Conservation (phyloP, 371 early-diverging fungal species). For the Mucor saturninus region DNA sequence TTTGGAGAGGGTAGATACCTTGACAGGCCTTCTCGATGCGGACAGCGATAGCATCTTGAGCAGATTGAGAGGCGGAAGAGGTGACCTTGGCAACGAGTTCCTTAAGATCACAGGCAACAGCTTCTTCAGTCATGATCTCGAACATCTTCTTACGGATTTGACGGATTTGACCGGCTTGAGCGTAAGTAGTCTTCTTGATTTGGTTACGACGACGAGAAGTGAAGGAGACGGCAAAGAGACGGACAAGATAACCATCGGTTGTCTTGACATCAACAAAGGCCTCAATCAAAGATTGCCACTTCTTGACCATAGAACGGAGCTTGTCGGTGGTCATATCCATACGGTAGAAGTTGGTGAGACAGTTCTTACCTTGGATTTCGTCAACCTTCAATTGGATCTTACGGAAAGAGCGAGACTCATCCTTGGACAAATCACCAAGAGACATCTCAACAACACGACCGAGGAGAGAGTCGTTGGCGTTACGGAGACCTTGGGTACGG, state of each 20-base stretch:
- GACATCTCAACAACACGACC: slow-evolving; percentile 98
- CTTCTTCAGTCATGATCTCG: slow-evolving; percentile 96
- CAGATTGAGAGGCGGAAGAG: slow-evolving; percentile 53
- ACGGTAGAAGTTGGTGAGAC: slow-evolving; percentile 99
- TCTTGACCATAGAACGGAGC: slow-evolving; percentile 99
- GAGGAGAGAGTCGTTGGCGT: slow-evolving; percentile 96
- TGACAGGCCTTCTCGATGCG: slow-evolving; percentile 98
- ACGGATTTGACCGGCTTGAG: slow-evolving; percentile 95
- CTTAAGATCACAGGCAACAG: slow-evolving; percentile 90
- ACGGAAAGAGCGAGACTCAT: slow-evolving; percentile 95
- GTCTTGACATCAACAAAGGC: slow-evolving; percentile 99
- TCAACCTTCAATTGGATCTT: slow-evolving; percentile 99
- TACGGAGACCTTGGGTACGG: slow-evolving; percentile 98
- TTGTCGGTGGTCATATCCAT: slow-evolving; percentile 99
- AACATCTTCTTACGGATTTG: slow-evolving; percentile 99
- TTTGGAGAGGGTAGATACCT: slow-evolving; percentile 99
- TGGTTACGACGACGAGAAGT: slow-evolving; percentile 96
- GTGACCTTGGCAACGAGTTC: slow-evolving; percentile 96
- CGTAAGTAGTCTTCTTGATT: slow-evolving; percentile 99
- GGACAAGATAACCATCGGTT: slow-evolving; percentile 99
- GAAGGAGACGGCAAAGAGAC: slow-evolving; percentile 98
- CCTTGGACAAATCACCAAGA: slow-evolving; percentile 97
- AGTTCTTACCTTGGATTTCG: slow-evolving; percentile 98
- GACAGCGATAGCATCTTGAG: slow-evolving; percentile 86
- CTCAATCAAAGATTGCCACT: slow-evolving; percentile 99